A percentile compares a stretch with the other conserved stretches of the same genome.
These are phyloP conservation scores for Solanum chiquidenum DNA, from an alignment of 257 asterid genomes.

Conservation along the genomic window DNA sequence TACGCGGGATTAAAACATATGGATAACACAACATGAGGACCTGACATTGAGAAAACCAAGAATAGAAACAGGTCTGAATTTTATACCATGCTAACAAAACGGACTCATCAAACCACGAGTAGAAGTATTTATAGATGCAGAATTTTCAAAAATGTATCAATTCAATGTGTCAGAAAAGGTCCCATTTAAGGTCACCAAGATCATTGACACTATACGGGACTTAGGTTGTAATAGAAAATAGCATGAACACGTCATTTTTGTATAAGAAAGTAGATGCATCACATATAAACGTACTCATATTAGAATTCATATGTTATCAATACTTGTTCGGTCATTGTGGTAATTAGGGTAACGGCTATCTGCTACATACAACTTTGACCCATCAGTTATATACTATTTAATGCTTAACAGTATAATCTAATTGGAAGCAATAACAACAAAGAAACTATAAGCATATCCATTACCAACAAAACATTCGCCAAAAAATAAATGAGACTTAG, in stretches of 20 bases:
- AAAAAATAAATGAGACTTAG: background rate
- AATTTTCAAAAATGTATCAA: background rate
- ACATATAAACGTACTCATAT: background rate
- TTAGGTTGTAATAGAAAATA: background rate
- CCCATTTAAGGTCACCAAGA: background rate
- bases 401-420: background rate
- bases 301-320: background rate
- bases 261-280: background rate
- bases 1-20: background rate
- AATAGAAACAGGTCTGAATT: background rate
- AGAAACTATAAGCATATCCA: background rate
- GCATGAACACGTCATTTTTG: background rate
- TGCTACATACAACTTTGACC: background rate
- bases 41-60: background rate
- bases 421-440: background rate
- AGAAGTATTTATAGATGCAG: background rate
- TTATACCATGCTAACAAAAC: no score
- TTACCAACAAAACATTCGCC: background rate
- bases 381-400: background rate
- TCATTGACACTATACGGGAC: background rate
- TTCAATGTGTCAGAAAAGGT: background rate
- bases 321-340: background rate
- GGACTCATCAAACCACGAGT: background rate
- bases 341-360: background rate
- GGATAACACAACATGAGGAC: background rate